Base-by-base conservation (phyloP, 1,139 yeast genomes). In the Sugiyamaella neomexicana region DNA sequence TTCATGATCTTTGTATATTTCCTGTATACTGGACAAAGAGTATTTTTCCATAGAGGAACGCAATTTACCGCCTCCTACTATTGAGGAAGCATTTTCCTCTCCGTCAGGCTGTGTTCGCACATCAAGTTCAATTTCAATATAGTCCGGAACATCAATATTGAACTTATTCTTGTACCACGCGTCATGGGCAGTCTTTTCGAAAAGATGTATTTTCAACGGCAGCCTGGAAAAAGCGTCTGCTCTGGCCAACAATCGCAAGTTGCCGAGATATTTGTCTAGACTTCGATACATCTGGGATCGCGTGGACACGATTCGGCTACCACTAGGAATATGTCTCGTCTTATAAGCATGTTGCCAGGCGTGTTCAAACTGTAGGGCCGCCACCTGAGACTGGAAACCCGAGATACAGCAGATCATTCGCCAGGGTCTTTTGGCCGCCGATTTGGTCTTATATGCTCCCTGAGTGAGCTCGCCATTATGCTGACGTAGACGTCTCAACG, bases 261-360 rank as follows among this genome's bases (percentile, higher is more conserved):
- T 76, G 0, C 80, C 89, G 15, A 86, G 54, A 53, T 78, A 77
- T 51, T 78, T 76, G 55, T 76, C 80, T 1, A 85, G 54, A 0
- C 77, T 56, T 62, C 12, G 80, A 76, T 31, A 55, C 4, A 50
- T 70, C 63, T 41, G 67, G 0, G 38, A 40, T 13, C 50, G 40
- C n/a, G 53, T 51, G 20, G 54, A 56, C 15, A 61, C 55, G 25
- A 65, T 58, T 20, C 70, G 58, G 25, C 62, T 62, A 1, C 68
- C 70, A 0, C 61, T 61, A 1, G 70, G 62, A 2, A 86, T 82
- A 64, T 81, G 89, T 44, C 90, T 73, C 0, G 95, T 84, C 50
- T 74, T 77, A 58, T 82, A 75, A 0, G 86, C 76, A 67, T 87
- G 93, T 62, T 88, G 95, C 80, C 88, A 83, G 1, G 95, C 91